phyloP scores from a whole-genome alignment of 108 stramenopile species.

The Nannochloropsis gaditana region DNA sequence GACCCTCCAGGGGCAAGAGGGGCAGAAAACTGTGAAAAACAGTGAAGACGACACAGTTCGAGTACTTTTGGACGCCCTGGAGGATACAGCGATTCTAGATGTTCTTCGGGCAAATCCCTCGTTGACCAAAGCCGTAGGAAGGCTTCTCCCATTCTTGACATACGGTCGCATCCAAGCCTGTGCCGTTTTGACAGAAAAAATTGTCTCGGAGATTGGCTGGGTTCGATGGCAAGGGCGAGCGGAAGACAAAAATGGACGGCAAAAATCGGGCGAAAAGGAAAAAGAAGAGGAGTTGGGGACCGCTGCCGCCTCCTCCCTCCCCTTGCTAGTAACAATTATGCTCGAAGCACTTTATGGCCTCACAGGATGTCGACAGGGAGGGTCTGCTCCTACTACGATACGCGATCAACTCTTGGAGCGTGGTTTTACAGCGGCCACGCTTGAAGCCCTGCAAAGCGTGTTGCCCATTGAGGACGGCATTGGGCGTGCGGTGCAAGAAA shows the following conservation, averaged over 20 bases:
- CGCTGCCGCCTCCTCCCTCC: neutral
- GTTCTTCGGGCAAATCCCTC: conserved; percentile 36
- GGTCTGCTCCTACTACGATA: neutral
- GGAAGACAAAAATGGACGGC: no score
- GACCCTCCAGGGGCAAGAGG: neutral
- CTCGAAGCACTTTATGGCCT: neutral
- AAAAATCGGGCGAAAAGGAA: neutral
- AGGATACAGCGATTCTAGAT: conserved; percentile 38
- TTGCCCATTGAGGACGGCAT: neutral
- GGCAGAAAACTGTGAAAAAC: neutral
- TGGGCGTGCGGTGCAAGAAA: neutral
- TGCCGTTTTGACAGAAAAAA: conserved; percentile 29
- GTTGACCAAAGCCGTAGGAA: conserved; percentile 36
- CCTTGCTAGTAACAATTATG: neutral
- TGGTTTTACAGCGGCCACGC: neutral
- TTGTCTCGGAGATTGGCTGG: conserved; percentile 28
- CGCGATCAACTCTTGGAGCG: neutral
- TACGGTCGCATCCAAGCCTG: conserved; percentile 38
- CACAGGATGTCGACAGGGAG: neutral
- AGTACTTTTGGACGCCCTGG: neutral
- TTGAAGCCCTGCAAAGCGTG: neutral
- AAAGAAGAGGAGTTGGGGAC: neutral
- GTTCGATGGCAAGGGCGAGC: neutral
- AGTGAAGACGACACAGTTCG: neutral
- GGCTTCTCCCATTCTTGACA: conserved; percentile 46